Evolutionary conservation across 1,284 basidiomycete species (phyloP), one percentile per base, ranked within the genome.

Genomic region (Marasmius tenuissimus): DNA sequence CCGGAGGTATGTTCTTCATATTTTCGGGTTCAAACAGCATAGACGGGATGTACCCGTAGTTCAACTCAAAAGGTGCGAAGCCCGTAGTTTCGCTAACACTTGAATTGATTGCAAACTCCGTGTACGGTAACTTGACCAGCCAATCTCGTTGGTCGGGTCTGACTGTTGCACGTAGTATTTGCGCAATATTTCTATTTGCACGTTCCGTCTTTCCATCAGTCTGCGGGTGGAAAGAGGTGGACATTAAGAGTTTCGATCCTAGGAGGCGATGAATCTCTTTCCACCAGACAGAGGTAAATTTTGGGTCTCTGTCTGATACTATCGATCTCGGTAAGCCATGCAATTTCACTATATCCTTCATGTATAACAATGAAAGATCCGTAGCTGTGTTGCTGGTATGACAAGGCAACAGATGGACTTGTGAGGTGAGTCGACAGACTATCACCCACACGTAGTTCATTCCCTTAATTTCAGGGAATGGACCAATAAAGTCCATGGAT

Each of bases 21-120:
- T n/a, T n/a, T 1, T 27, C 3, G 1, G 12, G 4, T 20, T 49
- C 48, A 20, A 49, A 18, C 5, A 49, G 48, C 48, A 49, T 49
- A 4, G 18, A 49, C 4, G 48, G 48, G 3, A 49, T 20, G 6
- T 1, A 49, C 1, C 75, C 73, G 47, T 70, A 67, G 58, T 73
- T 76, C 2, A 79, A 61, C 40, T 76, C 70, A 59, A 80, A 81
- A 1, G 75, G 76, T 0, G 75, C 67, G 55, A 71, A 76, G 1
- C 73, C 73, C 0, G 73, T 78, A 0, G 71, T 66, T 1, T 66
- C 69, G 22, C 63, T 73, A 0, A 71, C 59, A 18, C 69, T 49
- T 1, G 48, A 49, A 49, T 49, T 49, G 48, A 49, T 49, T 16
- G 48, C 18, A 18, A 49, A 49, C 69, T 77, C 75, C 0, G 72